A percentile compares a stretch with the other conserved stretches of the same genome.
phyloP scores from a whole-genome alignment of 1,284 basidiomycete species.

The Porodaedalea pini region DNA sequence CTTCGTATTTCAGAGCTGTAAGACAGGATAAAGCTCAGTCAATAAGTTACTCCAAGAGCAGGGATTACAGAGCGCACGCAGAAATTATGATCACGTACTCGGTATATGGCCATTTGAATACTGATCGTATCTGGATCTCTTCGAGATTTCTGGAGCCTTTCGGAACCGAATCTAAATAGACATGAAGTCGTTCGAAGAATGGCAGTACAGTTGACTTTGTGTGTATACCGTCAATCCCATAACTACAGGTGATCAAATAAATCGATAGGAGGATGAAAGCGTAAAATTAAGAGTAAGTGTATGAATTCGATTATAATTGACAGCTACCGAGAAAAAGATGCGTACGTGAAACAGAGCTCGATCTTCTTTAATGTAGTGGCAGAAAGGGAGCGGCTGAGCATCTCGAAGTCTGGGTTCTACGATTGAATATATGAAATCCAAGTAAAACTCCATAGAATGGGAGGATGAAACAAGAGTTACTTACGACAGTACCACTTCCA shows the following conservation, averaged over 20 bases:
- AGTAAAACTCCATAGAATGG: not conserved
- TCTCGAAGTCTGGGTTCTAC: constrained; percentile 3
- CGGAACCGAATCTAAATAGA: not conserved
- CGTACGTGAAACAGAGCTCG: constrained; percentile 1
- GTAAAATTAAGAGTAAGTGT: no score
- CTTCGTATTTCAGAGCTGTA: not conserved
- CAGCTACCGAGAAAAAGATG: not conserved
- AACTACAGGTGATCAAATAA: no score
- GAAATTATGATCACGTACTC: not conserved
- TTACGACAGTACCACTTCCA: not conserved
- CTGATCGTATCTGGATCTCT: not conserved
- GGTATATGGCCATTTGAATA: not conserved
- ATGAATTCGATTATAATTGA: no score
- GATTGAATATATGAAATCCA: not conserved
- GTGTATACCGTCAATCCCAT: not conserved
- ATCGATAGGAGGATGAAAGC: no score
- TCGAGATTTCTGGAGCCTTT: not conserved
- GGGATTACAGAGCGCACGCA: not conserved
- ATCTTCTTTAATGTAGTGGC: not conserved
- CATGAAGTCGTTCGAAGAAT: not conserved
- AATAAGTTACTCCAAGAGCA: not conserved
- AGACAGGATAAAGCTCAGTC: not conserved
- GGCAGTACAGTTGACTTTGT: not conserved
- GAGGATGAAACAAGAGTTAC: not conserved
- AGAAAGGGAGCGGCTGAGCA: not conserved